Evolutionary conservation across 1,284 basidiomycete genomes (phyloP), one percentile per base, ranked within the genome.

Genomic region (Fomitopsis palustris): DNA sequence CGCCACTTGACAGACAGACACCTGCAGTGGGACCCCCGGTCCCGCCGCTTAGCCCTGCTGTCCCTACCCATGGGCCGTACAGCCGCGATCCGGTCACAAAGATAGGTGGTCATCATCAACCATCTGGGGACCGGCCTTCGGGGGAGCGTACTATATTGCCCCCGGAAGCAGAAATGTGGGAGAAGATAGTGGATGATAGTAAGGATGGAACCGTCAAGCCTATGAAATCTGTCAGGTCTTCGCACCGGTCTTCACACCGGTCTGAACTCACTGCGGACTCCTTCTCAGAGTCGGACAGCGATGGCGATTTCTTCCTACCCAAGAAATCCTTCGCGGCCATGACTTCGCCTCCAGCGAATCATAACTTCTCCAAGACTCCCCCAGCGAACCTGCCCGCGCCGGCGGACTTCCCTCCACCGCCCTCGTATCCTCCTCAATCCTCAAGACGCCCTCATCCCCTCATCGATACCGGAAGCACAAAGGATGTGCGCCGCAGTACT

Each of bases 1-100:
- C 45, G 14, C 25, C 25, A 17, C 21, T 14, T 12, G 45, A 47
- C 2, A 47, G 45, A 47, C 45, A 23, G 45, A 47, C 17, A 23
- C 45, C 23, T 17, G 58, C 54, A 16, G 53, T 47, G 23, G 43
- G 25, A 52, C 54, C 49, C 25, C 2, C 17, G 38, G 4, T 61
- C 1, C 81, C 85, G 38, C 83, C 85, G 54, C 81, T 78, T 29
- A 87, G 86, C 55, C 87, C 87, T 9, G 74, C 53, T 5, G 61
- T 56, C 42, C 41, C 58, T 14, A 19, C 33, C 4, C 19, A 33
- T 16, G 21, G 54, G 10, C 53, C 25, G 2, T 33, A 59, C 25
- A 6, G 4, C 23, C 54, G 33, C 17, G 61, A 61, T 33, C 55
- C 54, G 9, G 55, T 59, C 19, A 58, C 61, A 2, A 43, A 54